Evolutionary conservation across 2,329 filamentous ascomycete genomes (phyloP).

Genomic region (Fragosphaeria purpurea): DNA sequence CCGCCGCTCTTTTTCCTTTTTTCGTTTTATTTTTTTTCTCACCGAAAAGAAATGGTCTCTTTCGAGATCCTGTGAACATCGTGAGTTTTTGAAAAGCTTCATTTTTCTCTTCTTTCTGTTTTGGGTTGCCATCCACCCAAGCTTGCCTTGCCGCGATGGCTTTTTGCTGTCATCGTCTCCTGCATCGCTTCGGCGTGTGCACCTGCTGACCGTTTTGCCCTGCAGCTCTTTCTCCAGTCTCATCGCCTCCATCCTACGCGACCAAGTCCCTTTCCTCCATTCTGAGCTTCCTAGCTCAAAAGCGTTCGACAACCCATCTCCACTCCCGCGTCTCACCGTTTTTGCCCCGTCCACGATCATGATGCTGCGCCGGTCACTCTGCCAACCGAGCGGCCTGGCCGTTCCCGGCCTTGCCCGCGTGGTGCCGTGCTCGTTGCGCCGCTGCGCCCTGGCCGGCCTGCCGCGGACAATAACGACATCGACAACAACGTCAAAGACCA

Average conservation of each 20-base stretch:
- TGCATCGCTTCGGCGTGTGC: no score
- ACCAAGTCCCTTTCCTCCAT: no score
- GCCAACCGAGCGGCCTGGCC: slow-evolving; percentile 10
- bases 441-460: slow-evolving; percentile 3
- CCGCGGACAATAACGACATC: neutral
- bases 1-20: slow-evolving; percentile 4
- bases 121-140: no score
- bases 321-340: neutral
- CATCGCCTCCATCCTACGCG: no score
- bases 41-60: neutral
- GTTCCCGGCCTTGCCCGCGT: slow-evolving; percentile 5
- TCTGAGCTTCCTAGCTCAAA: slow-evolving; percentile 6
- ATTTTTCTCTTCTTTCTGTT: no score
- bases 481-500: no score
- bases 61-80: neutral
- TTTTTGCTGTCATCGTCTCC: no score
- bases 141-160: no score
- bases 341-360: neutral
- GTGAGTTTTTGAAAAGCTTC: neutral
- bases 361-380: slow-evolving; percentile 12
- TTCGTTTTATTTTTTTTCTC: neutral
- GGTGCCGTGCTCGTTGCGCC: slow-evolving; percentile 4
- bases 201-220: no score
- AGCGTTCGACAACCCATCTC: neutral
- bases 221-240: no score